Evolutionary conservation across 768 basidiomycete genomes (phyloP).

Genomic region (Lactarius hengduanensis): DNA sequence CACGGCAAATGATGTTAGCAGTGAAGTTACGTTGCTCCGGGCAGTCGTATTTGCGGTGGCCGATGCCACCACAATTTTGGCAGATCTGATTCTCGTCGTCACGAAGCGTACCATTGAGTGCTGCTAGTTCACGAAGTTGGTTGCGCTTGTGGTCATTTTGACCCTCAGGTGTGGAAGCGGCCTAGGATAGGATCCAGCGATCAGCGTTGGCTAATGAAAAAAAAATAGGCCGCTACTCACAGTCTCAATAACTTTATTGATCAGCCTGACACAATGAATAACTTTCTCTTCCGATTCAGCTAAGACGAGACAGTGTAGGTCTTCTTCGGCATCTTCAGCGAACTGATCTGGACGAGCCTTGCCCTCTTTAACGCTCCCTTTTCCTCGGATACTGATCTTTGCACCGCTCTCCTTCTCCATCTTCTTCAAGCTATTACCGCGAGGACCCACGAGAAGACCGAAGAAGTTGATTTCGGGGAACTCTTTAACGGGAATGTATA

Average conservation of each 20-base stretch:
- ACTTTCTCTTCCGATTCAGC: constrained; percentile 94
- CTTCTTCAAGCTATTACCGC: constrained; percentile 98
- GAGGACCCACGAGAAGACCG: constrained; percentile 94
- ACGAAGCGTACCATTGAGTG: constrained; percentile 96
- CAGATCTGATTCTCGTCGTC: constrained; percentile 99
- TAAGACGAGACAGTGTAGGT: constrained; percentile 95
- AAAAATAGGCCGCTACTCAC: constrained; percentile 47
- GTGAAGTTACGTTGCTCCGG: constrained; percentile 98
- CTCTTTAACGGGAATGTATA: constrained; percentile 99
- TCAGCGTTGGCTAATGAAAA: constrained; percentile 8
- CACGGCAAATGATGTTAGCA: constrained; percentile 98
- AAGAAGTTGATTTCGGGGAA: constrained; percentile 99
- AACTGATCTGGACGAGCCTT: constrained; percentile 94
- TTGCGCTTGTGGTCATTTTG: constrained; percentile 99
- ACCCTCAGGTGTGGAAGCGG: constrained; percentile 97
- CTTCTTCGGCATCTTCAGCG: constrained; percentile 97
- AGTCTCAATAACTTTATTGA: constrained; percentile 97
- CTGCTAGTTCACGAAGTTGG: constrained; percentile 96
- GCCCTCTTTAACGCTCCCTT: constrained; percentile 98
- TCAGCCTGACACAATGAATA: constrained; percentile 85
- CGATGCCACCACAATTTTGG: constrained; percentile 92
- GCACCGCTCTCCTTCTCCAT: constrained; percentile 99
- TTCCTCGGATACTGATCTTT: constrained; percentile 97
- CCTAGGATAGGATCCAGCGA: constrained; percentile 47
- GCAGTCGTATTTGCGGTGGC: constrained; percentile 98